Evolutionary conservation across 2,329 filamentous ascomycete genomes (phyloP).

Genomic region (Byssochlamys sp.): DNA sequence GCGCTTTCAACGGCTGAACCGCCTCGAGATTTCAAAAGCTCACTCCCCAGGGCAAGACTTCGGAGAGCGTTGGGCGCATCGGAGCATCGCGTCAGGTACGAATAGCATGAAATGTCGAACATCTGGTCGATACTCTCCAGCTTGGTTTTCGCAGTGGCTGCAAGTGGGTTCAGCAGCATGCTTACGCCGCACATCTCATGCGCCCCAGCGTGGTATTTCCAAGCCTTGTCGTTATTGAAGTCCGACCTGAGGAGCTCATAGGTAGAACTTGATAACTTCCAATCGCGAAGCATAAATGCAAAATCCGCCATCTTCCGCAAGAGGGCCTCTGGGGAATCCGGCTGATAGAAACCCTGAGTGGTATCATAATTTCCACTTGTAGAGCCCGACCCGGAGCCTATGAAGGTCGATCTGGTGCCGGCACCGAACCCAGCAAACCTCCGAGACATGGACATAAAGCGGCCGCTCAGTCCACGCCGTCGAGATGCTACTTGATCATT

Average conservation of each 20-base stretch:
- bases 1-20: slow-evolving; percentile 76
- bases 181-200: slow-evolving; percentile 92
- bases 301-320: slow-evolving; percentile 92
- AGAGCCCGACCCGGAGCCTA: slow-evolving; percentile 36
- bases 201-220: slow-evolving; percentile 85
- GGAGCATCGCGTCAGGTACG: slow-evolving; percentile 76
- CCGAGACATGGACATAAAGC: slow-evolving; percentile 89
- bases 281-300: slow-evolving; percentile 93
- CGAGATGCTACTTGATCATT: slow-evolving; percentile 94
- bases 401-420: slow-evolving; percentile 49
- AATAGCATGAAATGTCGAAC: slow-evolving; percentile 84
- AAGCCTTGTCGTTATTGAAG: slow-evolving; percentile 90
- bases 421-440: slow-evolving; percentile 76
- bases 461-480: slow-evolving; percentile 74
- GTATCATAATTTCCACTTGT: slow-evolving; percentile 62
- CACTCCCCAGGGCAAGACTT: slow-evolving; percentile 64
- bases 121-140: slow-evolving; percentile 74
- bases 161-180: slow-evolving; percentile 65
- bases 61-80: slow-evolving; percentile 72
- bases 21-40: slow-evolving; percentile 72
- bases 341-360: slow-evolving; percentile 67
- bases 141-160: slow-evolving; percentile 63
- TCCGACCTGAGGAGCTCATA: slow-evolving; percentile 85
- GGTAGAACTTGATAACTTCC: slow-evolving; percentile 80
- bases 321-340: slow-evolving; percentile 75